Percentiles rank a stretch among this genome's conserved stretches.
Conservation (phyloP, 805 yeast genomes). For the Ogataea corticis region DNA sequence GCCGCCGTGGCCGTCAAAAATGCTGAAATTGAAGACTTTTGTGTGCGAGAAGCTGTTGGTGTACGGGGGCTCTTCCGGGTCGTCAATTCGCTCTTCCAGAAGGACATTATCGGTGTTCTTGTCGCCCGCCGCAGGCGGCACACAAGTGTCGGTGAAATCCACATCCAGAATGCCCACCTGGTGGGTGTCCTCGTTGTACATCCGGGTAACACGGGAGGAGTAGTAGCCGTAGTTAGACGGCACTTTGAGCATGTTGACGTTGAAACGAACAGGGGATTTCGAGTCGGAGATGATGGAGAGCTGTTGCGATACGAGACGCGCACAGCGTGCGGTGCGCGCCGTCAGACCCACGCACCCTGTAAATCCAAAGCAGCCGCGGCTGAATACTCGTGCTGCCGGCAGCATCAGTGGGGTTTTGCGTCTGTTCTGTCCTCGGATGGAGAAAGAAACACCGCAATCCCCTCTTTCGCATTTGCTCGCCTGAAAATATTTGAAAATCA, state of each 20-base stretch:
- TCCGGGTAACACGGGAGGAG: conserved; percentile 71
- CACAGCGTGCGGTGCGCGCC: too few relatives aligned
- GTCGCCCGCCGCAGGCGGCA: neutral
- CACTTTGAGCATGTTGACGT: conserved; percentile 59
- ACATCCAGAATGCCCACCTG: conserved; percentile 49
- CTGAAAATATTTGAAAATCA: conserved; percentile 2
- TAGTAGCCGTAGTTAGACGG: conserved; percentile 81
- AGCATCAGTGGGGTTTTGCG: too few relatives aligned
- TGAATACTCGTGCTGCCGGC: too few relatives aligned
- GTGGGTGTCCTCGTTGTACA: conserved; percentile 79
- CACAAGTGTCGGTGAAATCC: conserved; percentile 18
- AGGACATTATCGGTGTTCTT: conserved; percentile 3
- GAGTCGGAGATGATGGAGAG: conserved; percentile 22
- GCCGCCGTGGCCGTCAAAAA: conserved; percentile 97
- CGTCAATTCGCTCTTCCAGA: conserved; percentile 19
- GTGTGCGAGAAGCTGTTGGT: conserved; percentile 9
- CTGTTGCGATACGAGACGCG: conserved; percentile 27
- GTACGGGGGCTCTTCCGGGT: conserved; percentile 20
- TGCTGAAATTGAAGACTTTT: conserved; percentile 63
- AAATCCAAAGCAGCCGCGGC: too few relatives aligned
- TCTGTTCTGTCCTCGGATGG: too few relatives aligned
- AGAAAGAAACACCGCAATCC: neutral
- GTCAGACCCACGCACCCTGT: too few relatives aligned
- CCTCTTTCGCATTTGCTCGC: neutral
- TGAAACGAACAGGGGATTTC: conserved; percentile 33